Evolutionary conservation across 2,329 filamentous ascomycete genomes (phyloP), one percentile per base, ranked within the genome.

Genomic region (Phaeosphaeriaceae sp.): DNA sequence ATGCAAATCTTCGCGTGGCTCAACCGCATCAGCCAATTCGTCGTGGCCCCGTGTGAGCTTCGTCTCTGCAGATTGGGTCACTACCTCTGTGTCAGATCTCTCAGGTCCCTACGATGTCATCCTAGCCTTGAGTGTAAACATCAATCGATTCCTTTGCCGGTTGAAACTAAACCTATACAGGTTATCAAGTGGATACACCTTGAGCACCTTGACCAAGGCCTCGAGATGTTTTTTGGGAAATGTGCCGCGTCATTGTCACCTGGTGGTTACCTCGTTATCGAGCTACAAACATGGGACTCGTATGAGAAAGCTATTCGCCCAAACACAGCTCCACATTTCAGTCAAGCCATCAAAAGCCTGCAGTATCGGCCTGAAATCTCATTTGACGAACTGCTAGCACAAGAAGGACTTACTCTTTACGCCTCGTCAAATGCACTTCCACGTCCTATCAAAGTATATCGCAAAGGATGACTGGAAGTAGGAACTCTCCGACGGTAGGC

Each of bases 171-270:
- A 13, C 8, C 26, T 20, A 13, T 5, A 9, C 44, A 68, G 46
- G 70, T 74, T 46, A 67, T 73, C 51, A 73, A 74, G 55, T 74
- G 71, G 71, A 70, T 74, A 38, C 72, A 73, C 48, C 61, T 73
- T 23, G 63, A 70, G 50, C 69, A 72, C 48, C 54, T 62, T n/a
- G 71, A 74, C 46, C 50, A 60, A 35, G 70, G 70, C 29, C 48
- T 74, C 50, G 32, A 56, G 26, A 44, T 23, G 6, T 73, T 74
- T 51, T 73, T 74, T 46, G 54, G 41, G 35, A 70, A 70, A 40
- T 74, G 69, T 57, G 50, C 58, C 13, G 44, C 56, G 15, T 66
- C 61, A 18, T 63, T 74, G 38, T 54, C 38, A 28, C 34, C 55
- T 13, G 67, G 66, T 46, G 71, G 70, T 21, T 58, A 68, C 52